Conservation (phyloP, 257 asterid genomes). For the Solanum clarkiae region DNA sequence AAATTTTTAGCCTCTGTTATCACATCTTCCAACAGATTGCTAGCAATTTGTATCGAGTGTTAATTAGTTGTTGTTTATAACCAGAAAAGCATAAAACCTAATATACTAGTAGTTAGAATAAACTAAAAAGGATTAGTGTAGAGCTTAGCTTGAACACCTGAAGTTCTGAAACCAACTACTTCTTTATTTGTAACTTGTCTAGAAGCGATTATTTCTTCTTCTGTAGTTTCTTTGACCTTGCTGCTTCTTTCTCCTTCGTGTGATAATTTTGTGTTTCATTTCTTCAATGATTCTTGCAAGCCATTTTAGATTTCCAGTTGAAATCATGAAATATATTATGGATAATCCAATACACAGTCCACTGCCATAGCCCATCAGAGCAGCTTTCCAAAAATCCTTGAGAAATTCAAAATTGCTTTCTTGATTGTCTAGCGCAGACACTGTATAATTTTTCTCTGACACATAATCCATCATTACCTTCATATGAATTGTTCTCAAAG, state of each 20-base stretch:
- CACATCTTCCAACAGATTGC: not conserved
- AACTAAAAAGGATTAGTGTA: not conserved
- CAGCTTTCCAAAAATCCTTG: not conserved
- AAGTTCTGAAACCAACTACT: not conserved
- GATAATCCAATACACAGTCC: not conserved
- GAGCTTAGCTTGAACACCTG: not conserved
- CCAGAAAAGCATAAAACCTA: not conserved
- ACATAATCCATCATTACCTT: not conserved
- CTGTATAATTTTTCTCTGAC: not conserved
- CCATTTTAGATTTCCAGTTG: not conserved
- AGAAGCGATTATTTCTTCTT: not conserved
- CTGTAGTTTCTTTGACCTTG: not conserved
- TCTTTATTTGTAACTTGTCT: not conserved
- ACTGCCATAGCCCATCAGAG: not conserved
- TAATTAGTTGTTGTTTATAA: not conserved
- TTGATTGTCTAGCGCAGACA: fast-evolving
- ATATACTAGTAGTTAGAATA: not conserved
- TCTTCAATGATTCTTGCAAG: not conserved
- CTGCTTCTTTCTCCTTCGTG: not conserved
- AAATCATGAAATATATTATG: too few species aligned
- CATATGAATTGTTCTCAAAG: not conserved
- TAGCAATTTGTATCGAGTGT: not conserved
- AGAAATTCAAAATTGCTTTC: not conserved
- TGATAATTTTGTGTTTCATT: not conserved
- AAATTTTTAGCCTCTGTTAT: not conserved